These are phyloP conservation scores for Raphanus sativus DNA, from an alignment of 345 rosid genomes.

Conservation along the genomic window DNA sequence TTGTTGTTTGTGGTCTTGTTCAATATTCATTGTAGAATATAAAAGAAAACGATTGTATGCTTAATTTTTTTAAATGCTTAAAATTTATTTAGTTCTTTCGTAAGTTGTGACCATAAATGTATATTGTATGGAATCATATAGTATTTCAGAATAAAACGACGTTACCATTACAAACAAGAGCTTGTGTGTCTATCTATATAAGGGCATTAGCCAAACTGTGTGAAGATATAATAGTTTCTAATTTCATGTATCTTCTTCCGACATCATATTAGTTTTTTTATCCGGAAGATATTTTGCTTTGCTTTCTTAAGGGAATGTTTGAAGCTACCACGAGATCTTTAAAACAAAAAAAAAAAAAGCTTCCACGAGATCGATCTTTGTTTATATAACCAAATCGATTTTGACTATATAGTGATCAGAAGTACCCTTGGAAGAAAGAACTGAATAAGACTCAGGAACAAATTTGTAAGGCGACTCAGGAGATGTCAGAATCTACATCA, in stretches of 20 bases:
- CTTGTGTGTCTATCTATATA: background rate
- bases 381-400: constrained; percentile 57
- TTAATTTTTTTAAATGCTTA: background rate
- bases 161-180: constrained; percentile 4
- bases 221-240: constrained; percentile 20
- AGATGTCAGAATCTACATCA: constrained; percentile 60
- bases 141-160: constrained; percentile 6
- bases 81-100: background rate
- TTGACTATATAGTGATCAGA: constrained; percentile 94
- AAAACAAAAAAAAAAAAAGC: background rate
- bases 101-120: background rate
- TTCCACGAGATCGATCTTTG: constrained; percentile 29
- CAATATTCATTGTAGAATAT: background rate
- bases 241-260: constrained; percentile 36
- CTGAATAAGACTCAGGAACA: constrained; percentile 76
- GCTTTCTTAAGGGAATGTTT: constrained; percentile 34
- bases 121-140: constrained; percentile 5
- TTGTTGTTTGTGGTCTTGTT: background rate
- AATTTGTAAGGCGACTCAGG: constrained; percentile 58
- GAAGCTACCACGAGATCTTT: constrained; percentile 31
- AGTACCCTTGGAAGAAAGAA: constrained; percentile 82
- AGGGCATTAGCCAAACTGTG: background rate
- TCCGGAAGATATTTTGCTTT: constrained; percentile 41
- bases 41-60: background rate
- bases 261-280: constrained; percentile 42